phyloP scores from a whole-genome alignment of 148 eudicot species.

The Dianthus caryophyllus region DNA sequence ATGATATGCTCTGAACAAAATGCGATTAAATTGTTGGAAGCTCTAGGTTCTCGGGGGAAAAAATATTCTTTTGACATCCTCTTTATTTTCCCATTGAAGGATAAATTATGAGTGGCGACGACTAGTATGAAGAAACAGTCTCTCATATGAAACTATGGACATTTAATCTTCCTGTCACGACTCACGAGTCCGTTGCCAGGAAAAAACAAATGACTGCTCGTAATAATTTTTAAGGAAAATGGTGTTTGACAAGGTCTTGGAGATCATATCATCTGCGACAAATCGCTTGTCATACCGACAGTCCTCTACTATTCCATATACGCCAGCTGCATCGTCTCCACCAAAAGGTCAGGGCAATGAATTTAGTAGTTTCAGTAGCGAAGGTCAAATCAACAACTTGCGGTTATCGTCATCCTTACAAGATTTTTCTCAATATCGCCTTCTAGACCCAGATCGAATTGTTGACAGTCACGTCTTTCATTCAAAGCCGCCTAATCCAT shows the following conservation, averaged over 20 bases:
- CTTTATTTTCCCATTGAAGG: conserved; percentile 6
- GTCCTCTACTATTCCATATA: conserved; percentile 47
- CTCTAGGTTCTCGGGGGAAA: neutral
- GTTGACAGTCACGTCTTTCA: conserved; percentile 30
- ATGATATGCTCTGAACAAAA: conserved; percentile 4
- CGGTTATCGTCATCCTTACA: conserved; percentile 85
- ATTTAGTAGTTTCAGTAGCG: conserved; percentile 35
- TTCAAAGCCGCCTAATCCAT: conserved; percentile 30
- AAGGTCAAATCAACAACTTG: conserved; percentile 44
- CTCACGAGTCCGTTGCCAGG: neutral
- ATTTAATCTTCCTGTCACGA: conserved; percentile 3
- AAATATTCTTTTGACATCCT: neutral
- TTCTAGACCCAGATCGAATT: conserved; percentile 45
- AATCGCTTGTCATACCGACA: conserved; percentile 48
- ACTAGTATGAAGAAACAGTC: conserved; percentile 8
- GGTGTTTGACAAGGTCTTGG: conserved; percentile 55
- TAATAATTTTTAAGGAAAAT: conserved; percentile 32
- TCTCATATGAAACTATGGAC: conserved; percentile 6
- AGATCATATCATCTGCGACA: conserved; percentile 45
- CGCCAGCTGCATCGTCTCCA: conserved; percentile 61
- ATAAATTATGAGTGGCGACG: conserved; percentile 7
- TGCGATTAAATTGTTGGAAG: neutral
- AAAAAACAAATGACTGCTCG: conserved; percentile 9
- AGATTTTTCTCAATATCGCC: conserved; percentile 77
- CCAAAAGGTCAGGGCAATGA: conserved; percentile 44